Conservation (phyloP, 2,329 filamentous ascomycete genomes). For the Ophiostoma sp. region DNA sequence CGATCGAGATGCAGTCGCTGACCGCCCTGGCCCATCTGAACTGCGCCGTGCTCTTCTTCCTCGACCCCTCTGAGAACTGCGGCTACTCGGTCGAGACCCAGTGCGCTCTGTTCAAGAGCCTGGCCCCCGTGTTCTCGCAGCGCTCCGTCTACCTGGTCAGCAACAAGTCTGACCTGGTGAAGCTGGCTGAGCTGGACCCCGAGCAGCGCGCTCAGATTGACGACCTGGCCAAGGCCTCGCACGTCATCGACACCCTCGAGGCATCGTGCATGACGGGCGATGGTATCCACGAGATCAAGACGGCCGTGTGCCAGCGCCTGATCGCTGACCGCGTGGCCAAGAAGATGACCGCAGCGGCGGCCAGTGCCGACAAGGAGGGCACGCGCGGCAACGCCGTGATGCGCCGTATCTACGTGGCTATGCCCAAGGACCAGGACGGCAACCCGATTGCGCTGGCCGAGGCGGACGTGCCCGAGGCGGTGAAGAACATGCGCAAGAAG, state of each 20-base stretch:
- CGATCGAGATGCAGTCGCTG: conserved; percentile 98
- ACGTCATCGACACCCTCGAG: conserved; percentile 88
- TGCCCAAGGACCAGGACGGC: conserved; percentile 45
- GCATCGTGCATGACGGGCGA: conserved; percentile 93
- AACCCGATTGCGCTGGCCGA: conserved; percentile 53
- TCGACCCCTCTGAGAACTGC: conserved; percentile 95
- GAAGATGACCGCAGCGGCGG: conserved; percentile 90
- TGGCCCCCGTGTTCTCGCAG: conserved; percentile 94
- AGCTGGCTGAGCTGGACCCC: conserved; percentile 77
- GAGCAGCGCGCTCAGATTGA: conserved; percentile 57
- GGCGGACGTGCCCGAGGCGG: conserved; percentile 80
- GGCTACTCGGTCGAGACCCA: conserved; percentile 91
- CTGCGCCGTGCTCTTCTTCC: conserved; percentile 94
- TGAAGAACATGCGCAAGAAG: conserved; percentile 68
- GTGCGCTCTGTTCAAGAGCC: conserved; percentile 91
- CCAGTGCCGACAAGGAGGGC: conserved; percentile 66
- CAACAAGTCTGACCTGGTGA: conserved; percentile 95
- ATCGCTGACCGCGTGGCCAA: conserved; percentile 90
- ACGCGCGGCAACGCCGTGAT: conserved; percentile 85
- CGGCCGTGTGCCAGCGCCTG: conserved; percentile 85
- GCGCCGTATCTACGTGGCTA: conserved; percentile 92
- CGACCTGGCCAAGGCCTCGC: conserved; percentile 40
- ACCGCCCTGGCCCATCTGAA: conserved; percentile 95
- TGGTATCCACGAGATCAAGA: conserved; percentile 90
- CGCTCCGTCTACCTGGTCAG: conserved; percentile 95